These are phyloP conservation scores for Plasmodium cynomolgi DNA, from an alignment of 169 alveolate genomes.

Conservation along the genomic window DNA sequence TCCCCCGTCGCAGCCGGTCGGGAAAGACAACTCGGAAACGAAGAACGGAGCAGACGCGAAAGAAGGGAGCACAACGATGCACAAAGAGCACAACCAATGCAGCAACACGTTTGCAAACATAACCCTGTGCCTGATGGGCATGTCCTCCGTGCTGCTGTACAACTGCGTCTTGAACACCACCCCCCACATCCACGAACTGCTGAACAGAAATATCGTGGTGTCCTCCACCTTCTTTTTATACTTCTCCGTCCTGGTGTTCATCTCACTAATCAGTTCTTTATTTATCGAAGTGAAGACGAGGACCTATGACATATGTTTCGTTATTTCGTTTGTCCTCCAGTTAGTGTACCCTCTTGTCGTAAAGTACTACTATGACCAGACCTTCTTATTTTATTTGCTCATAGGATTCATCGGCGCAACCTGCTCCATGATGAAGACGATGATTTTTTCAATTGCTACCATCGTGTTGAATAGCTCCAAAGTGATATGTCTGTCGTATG, in stretches of 20 bases:
- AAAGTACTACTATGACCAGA: constrained; percentile 41
- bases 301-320: constrained; percentile 50
- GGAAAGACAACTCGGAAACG: not conserved
- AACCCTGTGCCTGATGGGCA: constrained; percentile 66
- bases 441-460: constrained; percentile 60
- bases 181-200: constrained; percentile 63
- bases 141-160: constrained; percentile 56
- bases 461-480: constrained; percentile 50
- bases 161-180: constrained; percentile 68
- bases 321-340: constrained; percentile 37
- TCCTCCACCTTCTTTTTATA: constrained; percentile 63
- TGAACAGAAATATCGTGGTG: constrained; percentile 38
- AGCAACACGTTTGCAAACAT: constrained; percentile 29
- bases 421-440: constrained; percentile 61
- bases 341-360: constrained; percentile 24
- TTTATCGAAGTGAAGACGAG: constrained; percentile 47
- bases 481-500: constrained; percentile 55
- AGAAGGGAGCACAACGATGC: not conserved
- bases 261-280: constrained; percentile 51
- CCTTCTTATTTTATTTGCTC: constrained; percentile 25
- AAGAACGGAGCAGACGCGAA: not conserved
- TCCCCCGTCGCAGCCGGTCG: not conserved
- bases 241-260: constrained; percentile 29
- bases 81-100: not conserved
- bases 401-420: constrained; percentile 29